Percentiles rank a stretch among this genome's conserved stretches.
These are phyloP conservation scores for Agapanthus africanus DNA, from an alignment of 106 monocot genomes.

Conservation along the genomic window DNA sequence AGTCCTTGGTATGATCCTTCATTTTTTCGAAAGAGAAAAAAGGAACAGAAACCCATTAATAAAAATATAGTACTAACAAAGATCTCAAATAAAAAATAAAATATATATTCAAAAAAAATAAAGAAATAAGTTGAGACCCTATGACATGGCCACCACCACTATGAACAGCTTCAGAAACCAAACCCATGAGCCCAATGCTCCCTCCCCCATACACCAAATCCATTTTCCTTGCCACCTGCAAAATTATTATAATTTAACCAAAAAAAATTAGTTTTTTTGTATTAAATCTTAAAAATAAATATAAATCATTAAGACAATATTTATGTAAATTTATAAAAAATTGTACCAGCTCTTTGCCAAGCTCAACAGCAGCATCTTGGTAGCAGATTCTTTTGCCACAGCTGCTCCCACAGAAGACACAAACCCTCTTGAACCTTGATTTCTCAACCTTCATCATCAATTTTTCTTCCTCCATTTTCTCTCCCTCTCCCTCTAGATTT, in stretches of 20 bases:
- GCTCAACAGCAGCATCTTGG: neutral
- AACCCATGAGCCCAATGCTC: neutral
- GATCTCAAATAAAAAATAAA: neutral
- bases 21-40: neutral
- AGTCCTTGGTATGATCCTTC: constrained; percentile 49
- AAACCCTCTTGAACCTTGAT: neutral
- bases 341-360: neutral
- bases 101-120: too few relatives aligned
- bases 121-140: too few relatives aligned
- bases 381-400: neutral
- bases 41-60: neutral
- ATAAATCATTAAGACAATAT: neutral
- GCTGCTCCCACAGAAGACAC: neutral
- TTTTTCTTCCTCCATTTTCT: too few relatives aligned
- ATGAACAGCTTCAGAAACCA: neutral
- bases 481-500: too few relatives aligned
- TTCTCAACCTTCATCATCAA: too few relatives aligned
- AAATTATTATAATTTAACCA: neutral
- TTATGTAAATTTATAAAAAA: neutral
- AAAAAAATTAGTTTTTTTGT: too few relatives aligned
- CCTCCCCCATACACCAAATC: neutral
- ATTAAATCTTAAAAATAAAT: too few relatives aligned
- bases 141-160: neutral
- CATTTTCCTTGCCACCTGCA: neutral
- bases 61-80: neutral